A percentile compares a stretch with the other conserved stretches of the same genome.
These are phyloP conservation scores for Vaccinium macrocarpon DNA, from an alignment of 148 eudicot genomes.

Conservation along the genomic window DNA sequence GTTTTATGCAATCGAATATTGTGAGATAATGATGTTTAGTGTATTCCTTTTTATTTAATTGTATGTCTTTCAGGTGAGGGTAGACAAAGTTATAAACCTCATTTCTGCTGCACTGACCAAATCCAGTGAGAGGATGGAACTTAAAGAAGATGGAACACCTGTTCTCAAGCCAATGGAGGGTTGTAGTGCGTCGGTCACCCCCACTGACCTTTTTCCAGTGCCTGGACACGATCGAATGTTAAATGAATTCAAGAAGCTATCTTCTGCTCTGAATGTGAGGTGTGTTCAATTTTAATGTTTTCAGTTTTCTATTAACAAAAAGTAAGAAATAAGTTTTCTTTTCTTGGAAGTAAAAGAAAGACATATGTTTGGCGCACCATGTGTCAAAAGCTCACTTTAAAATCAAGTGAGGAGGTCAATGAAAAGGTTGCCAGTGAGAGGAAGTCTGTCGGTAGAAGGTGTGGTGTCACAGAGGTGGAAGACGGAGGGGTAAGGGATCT, in stretches of 20 bases:
- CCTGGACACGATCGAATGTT: constrained; percentile 15
- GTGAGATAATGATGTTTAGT: not conserved
- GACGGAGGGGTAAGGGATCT: not conserved
- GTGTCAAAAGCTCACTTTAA: not conserved
- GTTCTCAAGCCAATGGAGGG: not conserved
- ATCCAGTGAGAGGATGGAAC: not conserved
- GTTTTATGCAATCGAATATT: not conserved
- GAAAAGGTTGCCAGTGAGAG: not conserved
- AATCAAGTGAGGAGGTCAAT: not conserved
- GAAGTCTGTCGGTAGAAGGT: not conserved
- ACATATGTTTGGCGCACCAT: not conserved
- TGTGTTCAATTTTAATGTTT: not conserved
- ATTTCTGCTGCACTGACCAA: not conserved
- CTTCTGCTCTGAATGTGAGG: constrained; percentile 24
- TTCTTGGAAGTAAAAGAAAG: not conserved
- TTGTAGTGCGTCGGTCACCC: not conserved
- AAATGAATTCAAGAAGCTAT: constrained; percentile 24
- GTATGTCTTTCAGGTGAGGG: constrained; percentile 17
- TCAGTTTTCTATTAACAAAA: not conserved
- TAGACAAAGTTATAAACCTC: constrained; percentile 14
- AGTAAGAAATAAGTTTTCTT: not conserved
- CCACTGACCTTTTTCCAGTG: not conserved
- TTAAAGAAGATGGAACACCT: not conserved
- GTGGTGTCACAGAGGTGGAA: not conserved
- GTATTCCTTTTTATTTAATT: not conserved